Evolutionary conservation across 2,329 filamentous ascomycete genomes (phyloP).

Genomic region (Diaporthe sp.): DNA sequence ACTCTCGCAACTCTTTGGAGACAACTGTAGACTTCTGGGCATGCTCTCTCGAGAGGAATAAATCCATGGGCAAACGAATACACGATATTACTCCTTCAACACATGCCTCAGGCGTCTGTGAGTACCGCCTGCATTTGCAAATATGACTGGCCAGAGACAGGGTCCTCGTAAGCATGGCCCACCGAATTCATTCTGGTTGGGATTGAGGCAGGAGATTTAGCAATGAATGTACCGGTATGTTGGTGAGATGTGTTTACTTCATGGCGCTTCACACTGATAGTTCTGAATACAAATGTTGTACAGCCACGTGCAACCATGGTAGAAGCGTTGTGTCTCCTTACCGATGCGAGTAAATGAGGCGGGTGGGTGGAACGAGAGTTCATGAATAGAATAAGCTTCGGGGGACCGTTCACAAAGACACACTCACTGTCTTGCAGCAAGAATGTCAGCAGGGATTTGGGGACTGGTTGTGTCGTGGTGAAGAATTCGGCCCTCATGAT

Average conservation of each 20-base stretch:
- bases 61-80: not conserved
- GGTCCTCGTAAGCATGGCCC: too few relatives aligned
- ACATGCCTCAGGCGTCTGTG: not conserved
- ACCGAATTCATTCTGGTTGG: too few relatives aligned
- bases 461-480: not conserved
- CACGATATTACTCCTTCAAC: not conserved
- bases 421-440: not conserved
- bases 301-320: too few relatives aligned
- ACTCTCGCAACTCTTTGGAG: not conserved
- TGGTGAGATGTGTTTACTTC: not conserved
- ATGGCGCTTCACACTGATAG: not conserved
- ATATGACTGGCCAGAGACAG: not conserved
- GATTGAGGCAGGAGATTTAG: too few relatives aligned
- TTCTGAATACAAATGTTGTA: not conserved
- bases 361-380: not conserved
- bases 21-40: not conserved
- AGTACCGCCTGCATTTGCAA: not conserved
- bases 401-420: not conserved
- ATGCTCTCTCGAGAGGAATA: not conserved
- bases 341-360: too few relatives aligned
- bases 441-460: not conserved
- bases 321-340: not conserved
- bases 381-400: too few relatives aligned
- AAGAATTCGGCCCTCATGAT: slow-evolving; percentile 30
- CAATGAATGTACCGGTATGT: too few relatives aligned